Conservation (phyloP, 345 rosid species). For the Eucalyptus paniculata region DNA sequence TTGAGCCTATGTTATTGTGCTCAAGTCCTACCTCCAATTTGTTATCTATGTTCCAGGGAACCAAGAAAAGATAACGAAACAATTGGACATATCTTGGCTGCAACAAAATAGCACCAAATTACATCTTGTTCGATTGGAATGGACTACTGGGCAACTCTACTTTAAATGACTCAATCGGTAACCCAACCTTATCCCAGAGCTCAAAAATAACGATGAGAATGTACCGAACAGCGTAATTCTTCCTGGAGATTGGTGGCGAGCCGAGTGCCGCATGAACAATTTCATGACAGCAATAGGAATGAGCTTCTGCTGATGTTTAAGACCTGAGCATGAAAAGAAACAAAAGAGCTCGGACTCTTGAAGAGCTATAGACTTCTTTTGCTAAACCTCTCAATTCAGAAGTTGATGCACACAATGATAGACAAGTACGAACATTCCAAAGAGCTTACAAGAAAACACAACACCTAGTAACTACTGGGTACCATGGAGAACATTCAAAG, state of each 20-base stretch:
- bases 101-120: neutral
- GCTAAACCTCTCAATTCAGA: neutral
- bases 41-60: too few relatives aligned
- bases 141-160: neutral
- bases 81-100: neutral
- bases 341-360: neutral
- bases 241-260: neutral
- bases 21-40: too few relatives aligned
- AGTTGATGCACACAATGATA: neutral
- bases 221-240: neutral
- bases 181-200: neutral
- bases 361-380: neutral
- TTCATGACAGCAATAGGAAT: neutral
- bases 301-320: neutral
- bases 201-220: neutral
- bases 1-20: too few relatives aligned
- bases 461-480: neutral
- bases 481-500: neutral
- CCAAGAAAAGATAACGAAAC: neutral
- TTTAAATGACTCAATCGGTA: neutral
- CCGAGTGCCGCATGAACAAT: neutral
- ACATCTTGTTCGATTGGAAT: neutral
- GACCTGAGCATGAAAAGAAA: neutral
- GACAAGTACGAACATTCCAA: neutral
- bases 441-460: neutral